Evolutionary conservation across 208 protist genomes (phyloP).

Genomic region (Leishmania gerbilli): DNA sequence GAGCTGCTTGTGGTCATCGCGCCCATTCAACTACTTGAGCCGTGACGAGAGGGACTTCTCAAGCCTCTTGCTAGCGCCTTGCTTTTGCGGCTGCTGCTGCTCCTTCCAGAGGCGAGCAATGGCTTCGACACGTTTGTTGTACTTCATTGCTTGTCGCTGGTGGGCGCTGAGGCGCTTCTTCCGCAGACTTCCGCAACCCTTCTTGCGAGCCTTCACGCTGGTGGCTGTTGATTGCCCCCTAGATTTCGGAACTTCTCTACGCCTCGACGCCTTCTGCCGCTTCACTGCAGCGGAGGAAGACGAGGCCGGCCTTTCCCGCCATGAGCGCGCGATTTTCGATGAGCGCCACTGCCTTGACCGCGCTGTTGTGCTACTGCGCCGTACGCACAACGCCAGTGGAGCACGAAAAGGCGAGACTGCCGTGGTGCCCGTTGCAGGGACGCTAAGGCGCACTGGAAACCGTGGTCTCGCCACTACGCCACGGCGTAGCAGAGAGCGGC

Average conservation of each 20-base stretch:
- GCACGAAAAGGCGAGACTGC: neutral
- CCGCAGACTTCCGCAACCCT: neutral
- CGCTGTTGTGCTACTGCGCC: neutral
- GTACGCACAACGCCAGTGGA: neutral
- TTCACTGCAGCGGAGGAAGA: neutral
- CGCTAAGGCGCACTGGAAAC: no score
- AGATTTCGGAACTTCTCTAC: neutral
- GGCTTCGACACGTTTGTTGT: conserved; percentile 84
- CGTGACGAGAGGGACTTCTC: conserved; percentile 13
- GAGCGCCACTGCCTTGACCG: neutral
- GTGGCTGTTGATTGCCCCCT: neutral
- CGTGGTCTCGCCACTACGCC: conserved; percentile 1
- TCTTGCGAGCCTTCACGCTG: neutral
- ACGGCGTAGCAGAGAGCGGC: neutral
- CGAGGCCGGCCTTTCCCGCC: neutral
- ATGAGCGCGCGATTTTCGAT: neutral
- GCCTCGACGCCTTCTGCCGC: neutral
- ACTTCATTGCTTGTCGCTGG: conserved; percentile 67
- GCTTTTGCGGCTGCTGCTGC: conserved; percentile 41
- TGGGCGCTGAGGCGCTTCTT: conserved; percentile 35
- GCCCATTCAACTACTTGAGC: neutral
- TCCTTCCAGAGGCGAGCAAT: conserved; percentile 84
- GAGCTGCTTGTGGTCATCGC: neutral
- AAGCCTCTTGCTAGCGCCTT: neutral
- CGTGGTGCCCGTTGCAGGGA: neutral